Evolutionary conservation across 257 asterid genomes (phyloP).

Genomic region (Catharanthus roseus): DNA sequence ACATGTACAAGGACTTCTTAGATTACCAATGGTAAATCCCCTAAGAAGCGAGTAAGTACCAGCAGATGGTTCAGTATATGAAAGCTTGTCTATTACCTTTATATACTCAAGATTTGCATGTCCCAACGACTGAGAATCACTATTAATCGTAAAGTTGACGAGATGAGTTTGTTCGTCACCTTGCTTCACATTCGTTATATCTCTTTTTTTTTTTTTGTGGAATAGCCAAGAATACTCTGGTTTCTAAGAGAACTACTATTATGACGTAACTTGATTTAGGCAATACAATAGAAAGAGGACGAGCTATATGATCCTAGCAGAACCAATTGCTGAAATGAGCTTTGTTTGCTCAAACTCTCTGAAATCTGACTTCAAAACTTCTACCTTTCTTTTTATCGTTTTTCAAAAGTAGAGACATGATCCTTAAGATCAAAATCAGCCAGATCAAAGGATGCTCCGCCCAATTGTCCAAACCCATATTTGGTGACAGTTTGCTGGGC

Average conservation of each 20-base stretch:
- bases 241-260: conserved; percentile 25
- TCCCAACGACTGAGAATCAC: conserved; percentile 22
- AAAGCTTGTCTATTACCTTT: conserved; percentile 25
- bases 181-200: conserved; percentile 21
- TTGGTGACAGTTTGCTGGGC: conserved; percentile 45
- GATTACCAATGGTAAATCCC: conserved; percentile 31
- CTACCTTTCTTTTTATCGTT: conserved; percentile 28
- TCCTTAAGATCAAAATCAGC: conserved; percentile 26
- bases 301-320: conserved; percentile 46
- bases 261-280: conserved; percentile 30
- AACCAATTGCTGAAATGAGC: conserved; percentile 58
- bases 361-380: conserved; percentile 29
- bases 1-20: conserved; percentile 21
- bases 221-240: conserved; percentile 27
- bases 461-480: conserved; percentile 29
- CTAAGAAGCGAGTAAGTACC: conserved; percentile 29
- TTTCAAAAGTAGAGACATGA: conserved; percentile 25
- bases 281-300: conserved; percentile 52
- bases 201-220: conserved; percentile 24
- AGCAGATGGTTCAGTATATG: conserved; percentile 26
- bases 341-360: conserved; percentile 51
- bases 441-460: conserved; percentile 41
- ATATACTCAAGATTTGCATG: conserved; percentile 30
- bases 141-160: conserved; percentile 20
- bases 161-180: conserved; percentile 30